Conservation (phyloP, 129 eudicot species). For the sunflower (Helianthus annuus) region DNA sequence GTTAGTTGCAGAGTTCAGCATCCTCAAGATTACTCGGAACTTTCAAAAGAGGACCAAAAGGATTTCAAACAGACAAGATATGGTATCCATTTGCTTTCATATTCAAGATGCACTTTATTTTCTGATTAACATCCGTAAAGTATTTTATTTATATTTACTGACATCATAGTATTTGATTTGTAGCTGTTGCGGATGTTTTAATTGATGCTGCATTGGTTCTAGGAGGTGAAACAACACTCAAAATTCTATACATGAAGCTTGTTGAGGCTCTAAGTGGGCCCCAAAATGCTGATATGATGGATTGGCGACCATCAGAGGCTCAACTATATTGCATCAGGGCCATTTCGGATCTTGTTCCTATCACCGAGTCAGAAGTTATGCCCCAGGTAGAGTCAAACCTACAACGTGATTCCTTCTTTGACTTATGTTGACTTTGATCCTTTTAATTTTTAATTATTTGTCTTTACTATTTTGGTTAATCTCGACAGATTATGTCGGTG, state of each 20-base stretch:
- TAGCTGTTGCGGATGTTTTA: slow-evolving; percentile 98
- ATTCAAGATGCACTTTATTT: neutral
- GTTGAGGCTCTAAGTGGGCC: slow-evolving; percentile 75
- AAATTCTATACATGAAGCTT: slow-evolving; percentile 88
- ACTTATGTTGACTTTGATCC: slow-evolving; percentile 19
- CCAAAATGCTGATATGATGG: slow-evolving; percentile 59
- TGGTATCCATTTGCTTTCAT: slow-evolving; percentile 49
- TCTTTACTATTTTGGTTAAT: slow-evolving; percentile 14
- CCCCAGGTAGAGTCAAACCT: slow-evolving; percentile 72
- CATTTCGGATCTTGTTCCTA: slow-evolving; percentile 84
- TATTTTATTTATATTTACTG: slow-evolving; percentile 20
- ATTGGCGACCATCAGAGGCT: slow-evolving; percentile 98
- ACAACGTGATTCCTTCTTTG: slow-evolving; percentile 24
- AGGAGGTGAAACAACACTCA: slow-evolving; percentile 88
- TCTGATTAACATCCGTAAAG: slow-evolving; percentile 16
- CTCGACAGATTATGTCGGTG: slow-evolving; percentile 80
- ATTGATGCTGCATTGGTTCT: slow-evolving; percentile 95
- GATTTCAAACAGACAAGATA: slow-evolving; percentile 98
- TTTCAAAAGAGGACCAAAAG: slow-evolving; percentile 93
- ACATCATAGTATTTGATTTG: slow-evolving; percentile 29
- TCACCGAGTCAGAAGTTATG: slow-evolving; percentile 76
- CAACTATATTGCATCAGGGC: slow-evolving; percentile 93
- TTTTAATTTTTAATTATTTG: neutral
- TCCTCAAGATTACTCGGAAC: slow-evolving; percentile 84
- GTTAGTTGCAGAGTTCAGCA: slow-evolving; percentile 91